Conservation (phyloP, 1,284 basidiomycete genomes). For the Trametes hirsuta region DNA sequence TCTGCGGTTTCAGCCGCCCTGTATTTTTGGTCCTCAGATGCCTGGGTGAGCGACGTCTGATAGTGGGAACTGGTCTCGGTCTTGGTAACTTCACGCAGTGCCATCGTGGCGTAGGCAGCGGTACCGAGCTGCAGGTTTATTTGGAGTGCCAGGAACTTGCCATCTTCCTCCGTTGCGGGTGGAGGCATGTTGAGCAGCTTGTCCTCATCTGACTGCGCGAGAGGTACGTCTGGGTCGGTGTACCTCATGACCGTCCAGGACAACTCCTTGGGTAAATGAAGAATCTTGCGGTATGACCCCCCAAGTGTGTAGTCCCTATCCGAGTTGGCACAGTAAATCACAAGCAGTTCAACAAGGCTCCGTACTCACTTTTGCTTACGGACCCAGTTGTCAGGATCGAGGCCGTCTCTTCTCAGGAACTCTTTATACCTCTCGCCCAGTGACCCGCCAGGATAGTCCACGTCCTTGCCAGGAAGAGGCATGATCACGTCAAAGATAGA, state of each 20-base stretch:
- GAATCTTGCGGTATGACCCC: constrained; percentile 91
- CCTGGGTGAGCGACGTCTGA: constrained; percentile 79
- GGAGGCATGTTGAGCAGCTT: constrained; percentile 79
- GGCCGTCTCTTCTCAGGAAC: constrained; percentile 81
- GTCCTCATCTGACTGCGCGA: constrained; percentile 96
- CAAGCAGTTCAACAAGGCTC: neutral
- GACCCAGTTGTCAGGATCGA: constrained; percentile 87
- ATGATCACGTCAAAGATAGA: constrained; percentile 94
- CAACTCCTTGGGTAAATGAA: constrained; percentile 83
- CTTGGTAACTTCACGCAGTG: constrained; percentile 90
- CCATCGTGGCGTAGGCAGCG: constrained; percentile 95
- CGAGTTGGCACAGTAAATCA: neutral
- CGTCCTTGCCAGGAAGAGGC: constrained; percentile 93
- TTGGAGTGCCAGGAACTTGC: constrained; percentile 85
- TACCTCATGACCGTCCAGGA: constrained; percentile 85
- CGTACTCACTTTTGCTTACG: constrained; percentile 81
- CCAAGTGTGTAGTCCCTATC: constrained; percentile 87
- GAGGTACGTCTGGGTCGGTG: constrained; percentile 89
- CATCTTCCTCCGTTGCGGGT: constrained; percentile 65
- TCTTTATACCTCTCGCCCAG: constrained; percentile 84
- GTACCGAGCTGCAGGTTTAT: constrained; percentile 82
- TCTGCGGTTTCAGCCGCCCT: constrained; percentile 48
- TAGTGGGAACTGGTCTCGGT: constrained; percentile 89
- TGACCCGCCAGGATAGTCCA: constrained; percentile 83
- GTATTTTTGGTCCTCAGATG: constrained; percentile 84